These are phyloP conservation scores for Oryza australiensis DNA, from an alignment of 176 grass and related monocot genomes.

Conservation along the genomic window DNA sequence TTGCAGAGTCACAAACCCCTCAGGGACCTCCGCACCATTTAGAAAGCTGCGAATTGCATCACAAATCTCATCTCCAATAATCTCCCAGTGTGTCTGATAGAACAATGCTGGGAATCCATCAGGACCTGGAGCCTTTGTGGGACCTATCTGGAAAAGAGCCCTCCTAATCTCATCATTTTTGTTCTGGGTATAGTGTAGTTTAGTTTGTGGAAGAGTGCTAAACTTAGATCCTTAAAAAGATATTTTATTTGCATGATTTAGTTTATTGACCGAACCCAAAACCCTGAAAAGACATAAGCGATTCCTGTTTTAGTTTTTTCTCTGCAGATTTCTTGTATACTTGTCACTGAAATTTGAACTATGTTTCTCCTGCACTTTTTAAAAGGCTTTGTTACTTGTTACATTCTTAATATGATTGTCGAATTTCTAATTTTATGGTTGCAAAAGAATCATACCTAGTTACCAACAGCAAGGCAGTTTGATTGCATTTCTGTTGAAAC, in stretches of 20 bases:
- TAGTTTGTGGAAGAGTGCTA: neutral
- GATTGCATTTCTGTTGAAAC: constrained; percentile 8
- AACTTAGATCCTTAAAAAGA: neutral
- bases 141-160: too few species aligned
- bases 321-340: neutral
- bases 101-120: too few species aligned
- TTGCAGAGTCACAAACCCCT: too few species aligned
- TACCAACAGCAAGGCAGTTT: neutral
- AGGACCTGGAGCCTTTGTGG: too few species aligned
- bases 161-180: neutral
- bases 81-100: too few species aligned
- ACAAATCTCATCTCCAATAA: too few species aligned
- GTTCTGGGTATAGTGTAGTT: constrained; percentile 13
- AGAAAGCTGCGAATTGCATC: too few species aligned
- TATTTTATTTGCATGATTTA: neutral
- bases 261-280: constrained; percentile 5
- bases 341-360: neutral
- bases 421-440: neutral
- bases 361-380: constrained; percentile 1
- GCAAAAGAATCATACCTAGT: neutral
- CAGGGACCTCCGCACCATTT: too few species aligned
- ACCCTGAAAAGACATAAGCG: neutral
- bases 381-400: neutral
- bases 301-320: constrained; percentile 22
- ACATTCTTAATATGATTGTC: neutral